Conservation (phyloP, 192 early-diverging fungal genomes). For the Coemansia sp. region DNA sequence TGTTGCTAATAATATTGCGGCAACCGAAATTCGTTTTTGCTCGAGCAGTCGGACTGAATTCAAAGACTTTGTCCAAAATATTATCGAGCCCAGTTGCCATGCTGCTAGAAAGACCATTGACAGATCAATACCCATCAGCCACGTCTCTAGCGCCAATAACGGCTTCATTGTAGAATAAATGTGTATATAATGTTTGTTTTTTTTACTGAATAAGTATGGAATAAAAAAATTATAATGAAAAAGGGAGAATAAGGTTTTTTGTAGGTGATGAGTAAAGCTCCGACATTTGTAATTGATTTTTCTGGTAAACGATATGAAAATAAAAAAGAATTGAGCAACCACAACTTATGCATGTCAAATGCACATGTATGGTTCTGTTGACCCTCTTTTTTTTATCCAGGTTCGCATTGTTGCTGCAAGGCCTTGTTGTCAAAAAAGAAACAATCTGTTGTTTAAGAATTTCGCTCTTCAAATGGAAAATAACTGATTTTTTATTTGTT, state of each 20-base stretch:
- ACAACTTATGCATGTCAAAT: neutral
- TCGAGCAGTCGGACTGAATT: neutral
- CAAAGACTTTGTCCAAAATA: neutral
- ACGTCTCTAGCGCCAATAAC: neutral
- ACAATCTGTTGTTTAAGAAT: too few relatives aligned
- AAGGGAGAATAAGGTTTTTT: too few relatives aligned
- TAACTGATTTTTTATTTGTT: conserved; percentile 1
- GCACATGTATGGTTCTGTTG: too few relatives aligned
- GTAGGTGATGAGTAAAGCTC: too few relatives aligned
- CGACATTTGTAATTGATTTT: too few relatives aligned
- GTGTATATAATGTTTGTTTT: neutral
- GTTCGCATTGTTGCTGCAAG: too few relatives aligned
- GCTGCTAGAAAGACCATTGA: neutral
- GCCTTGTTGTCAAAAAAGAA: too few relatives aligned
- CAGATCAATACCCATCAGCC: neutral
- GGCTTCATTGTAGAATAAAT: neutral
- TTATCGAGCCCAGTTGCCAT: neutral
- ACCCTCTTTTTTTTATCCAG: too few relatives aligned
- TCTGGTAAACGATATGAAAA: neutral
- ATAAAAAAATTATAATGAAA: neutral
- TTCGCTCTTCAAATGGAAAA: neutral
- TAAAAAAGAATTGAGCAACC: neutral
- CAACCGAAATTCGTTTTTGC: neutral
- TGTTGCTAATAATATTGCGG: neutral
- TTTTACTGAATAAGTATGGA: neutral